These are phyloP conservation scores for Torulaspora franciscae DNA, from an alignment of 805 yeast genomes.

Conservation along the genomic window DNA sequence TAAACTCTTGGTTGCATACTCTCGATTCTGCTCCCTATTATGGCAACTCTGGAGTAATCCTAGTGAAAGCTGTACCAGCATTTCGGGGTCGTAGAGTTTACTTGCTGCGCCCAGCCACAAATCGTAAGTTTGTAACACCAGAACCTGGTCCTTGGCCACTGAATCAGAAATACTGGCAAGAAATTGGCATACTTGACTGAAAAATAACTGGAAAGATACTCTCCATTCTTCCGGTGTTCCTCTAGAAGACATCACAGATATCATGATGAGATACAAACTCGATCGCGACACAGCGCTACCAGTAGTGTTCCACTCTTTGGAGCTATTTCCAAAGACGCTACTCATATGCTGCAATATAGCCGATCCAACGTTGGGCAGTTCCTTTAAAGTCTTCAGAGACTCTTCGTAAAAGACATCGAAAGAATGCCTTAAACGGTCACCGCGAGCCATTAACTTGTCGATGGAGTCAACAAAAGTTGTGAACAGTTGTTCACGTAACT, in stretches of 20 bases:
- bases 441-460: constrained; percentile 60
- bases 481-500: constrained; percentile 40
- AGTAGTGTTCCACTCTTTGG: constrained; percentile 53
- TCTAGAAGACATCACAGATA: constrained; percentile 34
- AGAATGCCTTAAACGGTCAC: constrained; percentile 55
- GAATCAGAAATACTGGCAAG: constrained; percentile 44
- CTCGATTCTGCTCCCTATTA: constrained; percentile 17
- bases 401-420: constrained; percentile 47
- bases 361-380: constrained; percentile 49
- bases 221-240: constrained; percentile 25
- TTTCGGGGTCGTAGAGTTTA: constrained; percentile 13
- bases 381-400: constrained; percentile 18
- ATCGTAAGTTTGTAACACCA: constrained; percentile 56
- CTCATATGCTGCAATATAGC: constrained; percentile 45
- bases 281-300: constrained; percentile 63
- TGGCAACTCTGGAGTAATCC: constrained; percentile 23
- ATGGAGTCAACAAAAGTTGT: constrained; percentile 56
- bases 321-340: constrained; percentile 45
- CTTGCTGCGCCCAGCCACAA: constrained; percentile 45
- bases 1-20: constrained; percentile 9
- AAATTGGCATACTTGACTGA: constrained; percentile 40
- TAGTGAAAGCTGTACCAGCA: constrained; percentile 18
- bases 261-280: constrained; percentile 46
- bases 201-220: constrained; percentile 30
- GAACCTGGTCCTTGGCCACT: constrained; percentile 57